Evolutionary conservation across 371 early-diverging fungal genomes (phyloP).

Genomic region (Chytridiales sp.): DNA sequence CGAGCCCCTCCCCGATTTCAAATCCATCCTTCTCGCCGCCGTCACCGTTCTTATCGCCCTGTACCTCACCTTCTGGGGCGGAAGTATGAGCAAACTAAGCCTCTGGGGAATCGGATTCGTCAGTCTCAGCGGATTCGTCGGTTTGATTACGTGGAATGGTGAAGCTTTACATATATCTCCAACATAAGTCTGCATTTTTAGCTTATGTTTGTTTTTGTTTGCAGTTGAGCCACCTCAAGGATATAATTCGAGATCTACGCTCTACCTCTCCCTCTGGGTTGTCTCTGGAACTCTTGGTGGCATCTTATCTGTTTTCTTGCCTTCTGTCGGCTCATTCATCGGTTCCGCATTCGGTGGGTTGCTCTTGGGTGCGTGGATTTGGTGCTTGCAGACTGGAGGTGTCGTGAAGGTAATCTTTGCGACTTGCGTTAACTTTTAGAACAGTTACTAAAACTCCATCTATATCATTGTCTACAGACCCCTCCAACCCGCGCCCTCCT

Average conservation of each 20-base stretch:
- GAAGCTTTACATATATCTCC: background rate
- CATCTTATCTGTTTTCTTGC: conserved; percentile 7
- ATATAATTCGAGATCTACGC: conserved; percentile 11
- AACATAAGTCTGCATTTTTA: background rate
- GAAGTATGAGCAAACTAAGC: background rate
- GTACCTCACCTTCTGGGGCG: conserved; percentile 8
- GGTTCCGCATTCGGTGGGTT: conserved; percentile 8
- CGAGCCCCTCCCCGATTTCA: background rate
- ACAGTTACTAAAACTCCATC: too few species aligned
- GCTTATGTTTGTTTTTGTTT: background rate
- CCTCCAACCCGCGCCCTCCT: conserved; percentile 1
- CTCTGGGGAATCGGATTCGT: conserved; percentile 10
- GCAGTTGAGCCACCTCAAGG: conserved; percentile 14
- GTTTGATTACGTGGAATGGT: conserved; percentile 20
- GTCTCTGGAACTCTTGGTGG: conserved; percentile 18
- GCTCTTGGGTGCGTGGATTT: conserved; percentile 9
- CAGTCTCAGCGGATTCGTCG: background rate
- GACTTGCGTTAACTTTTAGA: background rate
- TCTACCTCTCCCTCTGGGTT: conserved; percentile 9
- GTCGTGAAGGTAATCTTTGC: background rate
- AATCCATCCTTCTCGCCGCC: conserved; percentile 5
- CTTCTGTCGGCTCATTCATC: background rate
- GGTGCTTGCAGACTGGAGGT: conserved; percentile 10
- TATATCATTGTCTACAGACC: background rate
- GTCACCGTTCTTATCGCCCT: conserved; percentile 7